Evolutionary conservation across 495 filamentous ascomycete species (phyloP), one percentile per base, ranked within the genome.

Genomic region (Aspergillus sparsus): DNA sequence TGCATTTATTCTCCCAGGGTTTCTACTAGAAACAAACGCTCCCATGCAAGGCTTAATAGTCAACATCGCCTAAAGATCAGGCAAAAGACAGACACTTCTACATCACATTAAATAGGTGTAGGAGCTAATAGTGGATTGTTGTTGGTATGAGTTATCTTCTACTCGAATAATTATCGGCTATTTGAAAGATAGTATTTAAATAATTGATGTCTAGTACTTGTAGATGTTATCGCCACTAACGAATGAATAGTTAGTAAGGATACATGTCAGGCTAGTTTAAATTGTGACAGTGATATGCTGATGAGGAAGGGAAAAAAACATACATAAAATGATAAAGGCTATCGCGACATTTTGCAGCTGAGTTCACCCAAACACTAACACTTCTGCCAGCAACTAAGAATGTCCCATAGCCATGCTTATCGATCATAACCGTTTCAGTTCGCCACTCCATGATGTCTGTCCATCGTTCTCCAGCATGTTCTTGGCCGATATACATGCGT

Each of bases 281-380:
- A n/a, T n/a, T n/a, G n/a, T n/a, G n/a, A n/a, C n/a, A n/a, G n/a
- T n/a, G n/a, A n/a, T n/a, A n/a, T n/a, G n/a, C 34, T 18, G 15
- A 15, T 12, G 7, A 32, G 11, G 11, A 12, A 34, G 34, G 7
- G n/a, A 15, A 13, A 15, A 15, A 21, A 37, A 69, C 74, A 31
- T 65, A 78, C 74, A 75, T 69, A 39, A 58, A 50, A 2, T 53
- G 15, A 18, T 52, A 61, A 50, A 87, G 80, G 58, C 61, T 63
- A 35, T 84, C 80, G 58, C 83, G 71, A 6, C 78, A 80, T 33
- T 80, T 74, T 12, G 81, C 82, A n/a, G 72, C 71, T 49, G 77
- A 76, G 60, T 85, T 82, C 11, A 86, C 84, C 81, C 83, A 89
- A 11, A 88, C 78, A 57, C 83, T 79, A 5, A 87, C 80, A 64